Evolutionary conservation across 441 rosid genomes (phyloP).

Genomic region (Lepidium campestre): DNA sequence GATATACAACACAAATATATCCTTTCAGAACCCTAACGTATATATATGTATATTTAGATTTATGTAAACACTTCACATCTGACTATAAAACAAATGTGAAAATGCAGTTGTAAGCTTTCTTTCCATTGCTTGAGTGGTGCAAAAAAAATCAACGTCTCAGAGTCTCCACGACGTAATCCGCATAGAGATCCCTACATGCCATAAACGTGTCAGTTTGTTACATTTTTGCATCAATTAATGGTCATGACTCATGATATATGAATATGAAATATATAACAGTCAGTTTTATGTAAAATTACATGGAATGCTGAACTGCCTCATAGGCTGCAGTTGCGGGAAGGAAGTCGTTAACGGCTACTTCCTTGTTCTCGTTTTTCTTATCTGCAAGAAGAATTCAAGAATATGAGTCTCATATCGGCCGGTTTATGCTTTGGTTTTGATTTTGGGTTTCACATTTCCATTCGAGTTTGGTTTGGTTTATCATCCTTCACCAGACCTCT

Average conservation of each 20-base stretch:
- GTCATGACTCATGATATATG: neutral
- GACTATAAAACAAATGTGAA: constrained; percentile 15
- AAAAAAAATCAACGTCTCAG: constrained; percentile 67
- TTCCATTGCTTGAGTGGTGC: neutral
- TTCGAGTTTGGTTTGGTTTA: neutral
- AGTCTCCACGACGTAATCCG: constrained; percentile 87
- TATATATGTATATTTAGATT: constrained; percentile 1
- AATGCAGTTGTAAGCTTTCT: neutral
- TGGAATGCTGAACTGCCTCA: constrained; percentile 56
- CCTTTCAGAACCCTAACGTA: constrained; percentile 20
- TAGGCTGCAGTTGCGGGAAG: constrained; percentile 59
- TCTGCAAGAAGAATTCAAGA: constrained; percentile 34
- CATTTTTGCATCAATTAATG: neutral
- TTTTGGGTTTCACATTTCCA: neutral
- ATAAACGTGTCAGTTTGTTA: neutral
- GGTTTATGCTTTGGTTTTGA: neutral
- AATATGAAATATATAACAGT: neutral
- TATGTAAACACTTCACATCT: constrained; percentile 7
- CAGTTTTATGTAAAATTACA: constrained; percentile 32
- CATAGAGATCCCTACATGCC: constrained; percentile 71
- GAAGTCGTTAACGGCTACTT: constrained; percentile 73
- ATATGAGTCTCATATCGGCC: neutral
- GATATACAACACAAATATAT: constrained; percentile 8
- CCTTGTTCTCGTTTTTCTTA: constrained; percentile 92
- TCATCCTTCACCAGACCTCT: too few relatives aligned